Percentiles rank a stretch among this genome's conserved stretches.
Conservation (phyloP, 805 yeast species). For the Ascoidea rubescens region DNA sequence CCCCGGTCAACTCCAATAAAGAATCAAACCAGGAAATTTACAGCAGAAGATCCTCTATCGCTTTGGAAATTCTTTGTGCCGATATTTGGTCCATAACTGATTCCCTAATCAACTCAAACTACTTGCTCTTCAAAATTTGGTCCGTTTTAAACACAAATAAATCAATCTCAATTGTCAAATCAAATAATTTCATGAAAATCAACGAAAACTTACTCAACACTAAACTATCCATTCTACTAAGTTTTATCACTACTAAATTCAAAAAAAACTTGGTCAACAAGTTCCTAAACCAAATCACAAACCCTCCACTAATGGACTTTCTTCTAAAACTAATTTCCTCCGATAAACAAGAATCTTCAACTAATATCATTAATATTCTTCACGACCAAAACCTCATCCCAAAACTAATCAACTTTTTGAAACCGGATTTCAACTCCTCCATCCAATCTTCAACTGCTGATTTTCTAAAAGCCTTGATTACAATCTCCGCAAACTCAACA, state of each 20-base stretch:
- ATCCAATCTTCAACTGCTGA: constrained; percentile 92
- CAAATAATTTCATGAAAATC: constrained; percentile 84
- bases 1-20: constrained; percentile 14
- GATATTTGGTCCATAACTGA: constrained; percentile 93
- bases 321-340: constrained; percentile 80
- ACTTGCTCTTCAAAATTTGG: constrained; percentile 65
- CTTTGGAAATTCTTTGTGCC: constrained; percentile 80
- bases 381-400: constrained; percentile 64
- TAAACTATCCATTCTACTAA: constrained; percentile 61
- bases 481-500: constrained; percentile 86
- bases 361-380: constrained; percentile 48
- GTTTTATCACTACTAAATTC: constrained; percentile 49
- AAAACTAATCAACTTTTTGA: constrained; percentile 53
- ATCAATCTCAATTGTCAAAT: constrained; percentile 60
- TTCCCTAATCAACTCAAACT: constrained; percentile 65
- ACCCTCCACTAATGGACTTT: constrained; percentile 91
- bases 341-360: constrained; percentile 34
- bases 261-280: constrained; percentile 53
- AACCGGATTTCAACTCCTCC: constrained; percentile 51
- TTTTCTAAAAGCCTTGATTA: constrained; percentile 83
- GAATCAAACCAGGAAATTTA: constrained; percentile 25
- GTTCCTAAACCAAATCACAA: constrained; percentile 75
- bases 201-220: constrained; percentile 83
- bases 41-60: constrained; percentile 42
- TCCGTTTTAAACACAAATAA: constrained; percentile 51